These are phyloP conservation scores for Trichoderma hamatum DNA, from an alignment of 2,329 filamentous ascomycete species.

Conservation along the genomic window DNA sequence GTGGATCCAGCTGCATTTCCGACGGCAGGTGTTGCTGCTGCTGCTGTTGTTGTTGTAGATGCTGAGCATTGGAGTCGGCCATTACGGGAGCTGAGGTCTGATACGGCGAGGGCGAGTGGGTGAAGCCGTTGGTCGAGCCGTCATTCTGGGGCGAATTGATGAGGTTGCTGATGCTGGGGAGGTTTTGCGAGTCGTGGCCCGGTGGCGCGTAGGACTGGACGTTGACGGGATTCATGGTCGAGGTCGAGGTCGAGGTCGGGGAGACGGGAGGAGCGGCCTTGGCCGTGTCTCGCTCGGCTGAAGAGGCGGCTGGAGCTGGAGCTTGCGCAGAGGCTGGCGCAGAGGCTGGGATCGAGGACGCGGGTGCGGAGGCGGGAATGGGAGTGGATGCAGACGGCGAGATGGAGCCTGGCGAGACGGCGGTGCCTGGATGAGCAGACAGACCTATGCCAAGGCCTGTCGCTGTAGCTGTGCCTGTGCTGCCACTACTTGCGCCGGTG, in stretches of 20 bases:
- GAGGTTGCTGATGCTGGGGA: conserved; percentile 80
- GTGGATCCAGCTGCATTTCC: conserved; percentile 23
- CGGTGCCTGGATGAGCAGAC: conserved; percentile 26
- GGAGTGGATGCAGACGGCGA: conserved; percentile 29
- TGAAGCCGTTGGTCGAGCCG: conserved; percentile 40
- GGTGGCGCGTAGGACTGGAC: conserved; percentile 34
- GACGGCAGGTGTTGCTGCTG: conserved; percentile 36
- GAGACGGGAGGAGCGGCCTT: conserved; percentile 8
- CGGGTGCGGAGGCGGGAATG: conserved; percentile 29
- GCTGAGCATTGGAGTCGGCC: conserved; percentile 23
- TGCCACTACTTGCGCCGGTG: neutral
- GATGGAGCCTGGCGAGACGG: conserved; percentile 25
- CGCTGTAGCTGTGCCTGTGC: neutral
- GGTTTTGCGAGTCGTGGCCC: conserved; percentile 63
- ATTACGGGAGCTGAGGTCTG: conserved; percentile 29
- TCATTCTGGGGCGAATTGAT: conserved; percentile 63
- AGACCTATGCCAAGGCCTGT: neutral
- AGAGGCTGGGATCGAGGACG: conserved; percentile 29
- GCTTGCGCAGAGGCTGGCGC: conserved; percentile 28
- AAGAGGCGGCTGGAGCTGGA: conserved; percentile 5
- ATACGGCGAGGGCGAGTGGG: conserved; percentile 26
- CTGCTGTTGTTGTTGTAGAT: conserved; percentile 32
- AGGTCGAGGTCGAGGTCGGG: neutral
- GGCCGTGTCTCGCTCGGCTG: conserved; percentile 15
- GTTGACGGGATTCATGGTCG: conserved; percentile 37